Conservation (phyloP, 2,329 filamentous ascomycete species). For the Ascochyta clinopodiicola region DNA sequence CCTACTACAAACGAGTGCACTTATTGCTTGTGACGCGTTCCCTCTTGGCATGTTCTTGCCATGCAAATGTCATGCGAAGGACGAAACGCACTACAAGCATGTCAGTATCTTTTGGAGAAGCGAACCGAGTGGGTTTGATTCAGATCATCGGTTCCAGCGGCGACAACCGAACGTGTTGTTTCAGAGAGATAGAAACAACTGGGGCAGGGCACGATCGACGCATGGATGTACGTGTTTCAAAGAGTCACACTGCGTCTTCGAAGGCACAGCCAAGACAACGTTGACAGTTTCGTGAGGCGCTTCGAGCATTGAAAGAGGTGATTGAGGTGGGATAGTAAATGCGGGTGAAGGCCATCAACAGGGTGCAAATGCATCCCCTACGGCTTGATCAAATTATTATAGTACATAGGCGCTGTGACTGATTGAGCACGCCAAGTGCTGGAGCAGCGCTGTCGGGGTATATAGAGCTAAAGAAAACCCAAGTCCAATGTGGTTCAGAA, state of each 20-base stretch:
- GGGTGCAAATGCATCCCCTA: background rate
- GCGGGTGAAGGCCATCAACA: background rate
- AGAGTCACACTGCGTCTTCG: background rate
- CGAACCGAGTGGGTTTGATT: background rate
- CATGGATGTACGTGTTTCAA: slow-evolving; percentile 9
- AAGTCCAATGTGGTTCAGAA: slow-evolving; percentile 3
- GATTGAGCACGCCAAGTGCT: background rate
- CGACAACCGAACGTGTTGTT: background rate
- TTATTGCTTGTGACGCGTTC: slow-evolving; percentile 3
- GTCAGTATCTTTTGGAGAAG: background rate
- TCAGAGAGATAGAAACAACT: slow-evolving; percentile 7
- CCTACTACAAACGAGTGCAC: background rate
- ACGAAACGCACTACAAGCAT: slow-evolving; percentile 13
- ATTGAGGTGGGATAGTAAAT: background rate
- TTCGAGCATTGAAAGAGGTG: background rate
- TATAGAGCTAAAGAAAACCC: slow-evolving; percentile 13
- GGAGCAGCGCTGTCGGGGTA: slow-evolving; percentile 8
- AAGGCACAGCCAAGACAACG: background rate
- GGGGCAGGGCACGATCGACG: slow-evolving; percentile 5
- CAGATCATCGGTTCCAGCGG: background rate
- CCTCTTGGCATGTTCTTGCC: slow-evolving; percentile 7
- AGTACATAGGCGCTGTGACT: slow-evolving; percentile 4
- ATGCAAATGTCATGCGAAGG: background rate
- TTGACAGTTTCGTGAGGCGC: background rate
- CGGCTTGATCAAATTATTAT: slow-evolving; percentile 6